Evolutionary conservation across 225 moss, liverwort and hornwort genomes (phyloP).

Genomic region (Marchantia paleacea): DNA sequence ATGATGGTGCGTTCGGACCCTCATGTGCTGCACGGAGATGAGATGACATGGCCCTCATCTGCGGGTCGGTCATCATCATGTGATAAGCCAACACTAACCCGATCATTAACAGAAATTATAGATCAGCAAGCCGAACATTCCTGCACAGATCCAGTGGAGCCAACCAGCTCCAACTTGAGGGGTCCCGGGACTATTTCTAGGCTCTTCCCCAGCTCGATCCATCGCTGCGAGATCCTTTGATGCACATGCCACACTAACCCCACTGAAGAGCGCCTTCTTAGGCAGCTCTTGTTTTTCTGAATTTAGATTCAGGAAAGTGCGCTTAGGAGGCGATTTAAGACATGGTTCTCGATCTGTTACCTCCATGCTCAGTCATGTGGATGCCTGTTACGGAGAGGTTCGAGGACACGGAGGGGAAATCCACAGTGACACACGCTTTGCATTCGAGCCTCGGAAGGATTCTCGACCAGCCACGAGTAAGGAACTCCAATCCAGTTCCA

Average conservation of each 20-base stretch:
- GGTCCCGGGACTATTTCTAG: not conserved
- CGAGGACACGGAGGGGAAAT: not conserved
- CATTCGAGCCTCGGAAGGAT: not conserved
- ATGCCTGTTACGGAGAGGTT: no score
- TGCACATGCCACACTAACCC: not conserved
- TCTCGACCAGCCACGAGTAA: not conserved
- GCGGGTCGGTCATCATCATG: not conserved
- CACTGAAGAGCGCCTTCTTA: no score
- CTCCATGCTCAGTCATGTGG: no score
- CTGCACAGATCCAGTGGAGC: not conserved
- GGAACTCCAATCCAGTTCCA: not conserved
- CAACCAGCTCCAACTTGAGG: not conserved
- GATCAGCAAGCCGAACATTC: not conserved
- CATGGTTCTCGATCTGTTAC: no score
- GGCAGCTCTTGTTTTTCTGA: no score
- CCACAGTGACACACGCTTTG: slow-evolving; percentile 11
- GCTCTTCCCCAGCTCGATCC: not conserved
- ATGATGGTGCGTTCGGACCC: not conserved
- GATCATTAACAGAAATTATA: no score
- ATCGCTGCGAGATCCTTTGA: not conserved
- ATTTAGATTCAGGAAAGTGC: no score
- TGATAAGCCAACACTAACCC: not conserved
- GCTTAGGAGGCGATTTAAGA: no score
- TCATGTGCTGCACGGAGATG: no score
- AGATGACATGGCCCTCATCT: no score